These are phyloP conservation scores for Heimioporus retisporus DNA, from an alignment of 1,284 basidiomycete genomes.

Conservation along the genomic window DNA sequence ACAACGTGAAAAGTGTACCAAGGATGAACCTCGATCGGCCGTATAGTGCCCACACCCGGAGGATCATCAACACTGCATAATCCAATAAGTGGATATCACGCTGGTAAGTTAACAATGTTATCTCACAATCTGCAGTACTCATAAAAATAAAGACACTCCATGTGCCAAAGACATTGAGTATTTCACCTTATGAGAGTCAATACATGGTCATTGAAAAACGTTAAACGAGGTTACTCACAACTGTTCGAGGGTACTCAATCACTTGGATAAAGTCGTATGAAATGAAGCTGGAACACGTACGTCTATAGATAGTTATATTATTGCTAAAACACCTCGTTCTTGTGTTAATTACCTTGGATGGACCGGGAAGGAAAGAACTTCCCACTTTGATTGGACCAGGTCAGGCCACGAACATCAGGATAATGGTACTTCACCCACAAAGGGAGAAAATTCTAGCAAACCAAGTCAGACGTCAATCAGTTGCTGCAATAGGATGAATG, in stretches of 20 bases:
- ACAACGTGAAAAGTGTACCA: neutral
- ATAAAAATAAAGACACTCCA: neutral
- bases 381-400: neutral
- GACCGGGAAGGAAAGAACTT: neutral
- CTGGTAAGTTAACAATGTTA: neutral
- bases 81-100: neutral
- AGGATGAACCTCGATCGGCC: neutral
- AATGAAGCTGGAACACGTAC: neutral
- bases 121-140: constrained; percentile 9
- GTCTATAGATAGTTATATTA: neutral
- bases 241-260: neutral
- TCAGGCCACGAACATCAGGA: neutral
- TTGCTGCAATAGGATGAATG: neutral
- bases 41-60: constrained; percentile 6
- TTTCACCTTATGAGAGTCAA: neutral
- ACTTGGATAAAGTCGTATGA: neutral
- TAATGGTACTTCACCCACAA: neutral
- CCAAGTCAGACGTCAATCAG: neutral
- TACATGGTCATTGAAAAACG: neutral
- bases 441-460: neutral
- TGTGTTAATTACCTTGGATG: neutral
- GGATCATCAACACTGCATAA: neutral
- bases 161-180: neutral
- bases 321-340: neutral
- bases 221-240: neutral